Conservation (phyloP, 305 asterid genomes). For the Salvia sclarea region DNA sequence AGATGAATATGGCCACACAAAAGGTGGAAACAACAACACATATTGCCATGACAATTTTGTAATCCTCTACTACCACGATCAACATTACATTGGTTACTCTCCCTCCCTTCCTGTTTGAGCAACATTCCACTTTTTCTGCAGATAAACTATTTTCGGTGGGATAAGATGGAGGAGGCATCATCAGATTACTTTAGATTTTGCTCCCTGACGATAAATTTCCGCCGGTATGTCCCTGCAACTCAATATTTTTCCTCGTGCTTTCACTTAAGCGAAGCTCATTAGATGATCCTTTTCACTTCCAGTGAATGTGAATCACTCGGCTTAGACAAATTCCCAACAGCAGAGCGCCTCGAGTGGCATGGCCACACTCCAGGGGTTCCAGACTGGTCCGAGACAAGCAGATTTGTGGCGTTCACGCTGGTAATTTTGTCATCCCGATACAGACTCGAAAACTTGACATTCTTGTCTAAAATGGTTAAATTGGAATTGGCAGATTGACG, state of each 20-base stretch:
- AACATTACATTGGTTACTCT: slow-evolving; percentile 1
- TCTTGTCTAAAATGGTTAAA: neutral
- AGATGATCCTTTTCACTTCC: slow-evolving; percentile 23
- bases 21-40: slow-evolving; percentile 97
- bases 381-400: slow-evolving; percentile 85
- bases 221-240: slow-evolving; percentile 49
- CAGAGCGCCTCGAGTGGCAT: slow-evolving; percentile 93
- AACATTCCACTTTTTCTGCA: slow-evolving; percentile 43
- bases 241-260: neutral
- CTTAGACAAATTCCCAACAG: slow-evolving; percentile 81
- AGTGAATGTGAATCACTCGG: slow-evolving; percentile 95
- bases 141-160: slow-evolving; percentile 96
- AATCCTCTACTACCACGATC: slow-evolving; percentile 31
- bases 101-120: slow-evolving; percentile 5
- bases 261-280: slow-evolving; percentile 16
- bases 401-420: slow-evolving; percentile 89
- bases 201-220: slow-evolving; percentile 67
- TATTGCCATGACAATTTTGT: slow-evolving; percentile 94
- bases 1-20: slow-evolving; percentile 95
- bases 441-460: neutral
- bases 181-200: slow-evolving; percentile 85
- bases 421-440: slow-evolving; percentile 34
- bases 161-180: slow-evolving; percentile 81
- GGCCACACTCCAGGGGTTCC: slow-evolving; percentile 81
- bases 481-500: slow-evolving; percentile 55